Conservation (phyloP, 2,329 filamentous ascomycete genomes). For the Tricladium varicosporioides region DNA sequence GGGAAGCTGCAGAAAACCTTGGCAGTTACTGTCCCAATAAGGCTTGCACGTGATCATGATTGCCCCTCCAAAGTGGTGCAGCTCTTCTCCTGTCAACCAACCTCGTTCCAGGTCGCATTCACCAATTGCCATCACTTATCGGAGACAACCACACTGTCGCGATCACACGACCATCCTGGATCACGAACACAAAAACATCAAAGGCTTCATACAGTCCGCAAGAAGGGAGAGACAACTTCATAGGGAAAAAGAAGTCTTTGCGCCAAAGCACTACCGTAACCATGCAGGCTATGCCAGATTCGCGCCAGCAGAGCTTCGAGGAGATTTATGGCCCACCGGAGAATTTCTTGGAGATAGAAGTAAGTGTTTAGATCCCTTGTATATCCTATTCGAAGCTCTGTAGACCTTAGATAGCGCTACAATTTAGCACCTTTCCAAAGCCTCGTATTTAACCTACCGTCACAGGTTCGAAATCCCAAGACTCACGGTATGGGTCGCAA, state of each 20-base stretch:
- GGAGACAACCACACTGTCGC: not conserved
- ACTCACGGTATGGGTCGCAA: slow-evolving; percentile 90
- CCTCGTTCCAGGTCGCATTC: not conserved
- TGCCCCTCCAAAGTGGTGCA: no score
- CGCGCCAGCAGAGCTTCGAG: slow-evolving; percentile 92
- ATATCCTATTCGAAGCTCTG: not conserved
- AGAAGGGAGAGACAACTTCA: not conserved
- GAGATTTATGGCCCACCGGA: slow-evolving; percentile 98
- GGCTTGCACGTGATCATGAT: no score
- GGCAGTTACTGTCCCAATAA: no score
- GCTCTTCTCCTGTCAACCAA: not conserved
- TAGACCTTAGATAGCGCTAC: no score
- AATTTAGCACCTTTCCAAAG: not conserved
- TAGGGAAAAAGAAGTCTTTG: slow-evolving; percentile 8
- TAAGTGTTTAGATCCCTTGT: slow-evolving; percentile 39
- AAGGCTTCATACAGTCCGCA: not conserved
- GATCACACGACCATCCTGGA: not conserved
- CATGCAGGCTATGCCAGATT: slow-evolving; percentile 67
- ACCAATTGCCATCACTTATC: not conserved
- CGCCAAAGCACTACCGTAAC: slow-evolving; percentile 20
- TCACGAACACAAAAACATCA: not conserved
- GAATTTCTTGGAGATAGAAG: slow-evolving; percentile 98
- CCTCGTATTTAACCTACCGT: slow-evolving; percentile 12
- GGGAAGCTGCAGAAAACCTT: no score
- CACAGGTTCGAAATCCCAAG: slow-evolving; percentile 84